These are phyloP conservation scores for Podospora fimiseda DNA, from an alignment of 495 filamentous ascomycete species.

Conservation along the genomic window DNA sequence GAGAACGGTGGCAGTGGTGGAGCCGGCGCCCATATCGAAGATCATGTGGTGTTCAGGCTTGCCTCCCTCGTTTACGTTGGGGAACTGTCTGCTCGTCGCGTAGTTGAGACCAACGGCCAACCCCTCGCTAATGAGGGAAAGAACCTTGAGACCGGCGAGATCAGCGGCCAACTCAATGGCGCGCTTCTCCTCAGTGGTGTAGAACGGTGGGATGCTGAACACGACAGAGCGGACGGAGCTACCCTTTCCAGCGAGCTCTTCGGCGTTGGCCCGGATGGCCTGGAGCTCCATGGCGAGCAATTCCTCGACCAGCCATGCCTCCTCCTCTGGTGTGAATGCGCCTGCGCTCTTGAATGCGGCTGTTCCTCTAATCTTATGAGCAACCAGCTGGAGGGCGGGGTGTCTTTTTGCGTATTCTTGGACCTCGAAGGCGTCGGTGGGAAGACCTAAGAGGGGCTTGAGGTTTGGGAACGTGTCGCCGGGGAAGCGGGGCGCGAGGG, in stretches of 20 bases:
- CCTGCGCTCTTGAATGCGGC: constrained; percentile 67
- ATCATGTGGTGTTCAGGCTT: constrained; percentile 90
- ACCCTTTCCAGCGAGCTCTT: constrained; percentile 74
- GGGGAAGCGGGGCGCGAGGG: constrained; percentile 79
- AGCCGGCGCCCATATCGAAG: constrained; percentile 97
- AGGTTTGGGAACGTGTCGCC: constrained; percentile 91
- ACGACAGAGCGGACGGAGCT: constrained; percentile 71
- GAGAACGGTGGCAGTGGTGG: constrained; percentile 89
- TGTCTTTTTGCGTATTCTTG: constrained; percentile 62
- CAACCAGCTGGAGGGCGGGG: constrained; percentile 58
- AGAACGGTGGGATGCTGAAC: constrained; percentile 88
- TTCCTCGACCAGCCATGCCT: constrained; percentile 83
- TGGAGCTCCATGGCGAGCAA: constrained; percentile 94
- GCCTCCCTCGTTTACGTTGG: constrained; percentile 70
- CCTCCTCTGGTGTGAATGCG: constrained; percentile 58
- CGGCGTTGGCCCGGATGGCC: constrained; percentile 80
- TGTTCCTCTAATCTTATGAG: constrained; percentile 56
- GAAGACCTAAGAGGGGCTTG: constrained; percentile 75
- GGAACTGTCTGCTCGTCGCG: constrained; percentile 84
- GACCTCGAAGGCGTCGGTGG: constrained; percentile 54
- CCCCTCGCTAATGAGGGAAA: constrained; percentile 82
- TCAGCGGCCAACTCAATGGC: constrained; percentile 76
- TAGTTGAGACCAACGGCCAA: constrained; percentile 92
- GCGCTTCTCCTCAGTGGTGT: constrained; percentile 79
- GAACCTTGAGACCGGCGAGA: constrained; percentile 77